Evolutionary conservation across 169 alveolate genomes (phyloP).

Genomic region (Cryptosporidium sp.): DNA sequence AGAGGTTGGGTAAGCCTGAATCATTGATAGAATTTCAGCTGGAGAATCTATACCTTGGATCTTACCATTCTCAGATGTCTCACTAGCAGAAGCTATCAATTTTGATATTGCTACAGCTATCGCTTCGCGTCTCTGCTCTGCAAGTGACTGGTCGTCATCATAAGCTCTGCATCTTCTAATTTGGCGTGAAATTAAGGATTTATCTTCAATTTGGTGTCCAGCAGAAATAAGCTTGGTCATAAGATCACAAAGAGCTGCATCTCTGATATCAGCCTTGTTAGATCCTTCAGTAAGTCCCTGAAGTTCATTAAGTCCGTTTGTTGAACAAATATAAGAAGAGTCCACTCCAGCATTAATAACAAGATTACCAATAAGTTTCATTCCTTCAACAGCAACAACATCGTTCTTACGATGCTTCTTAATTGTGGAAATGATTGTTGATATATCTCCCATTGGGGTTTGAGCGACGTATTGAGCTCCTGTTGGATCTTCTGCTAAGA

Average conservation of each 20-base stretch:
- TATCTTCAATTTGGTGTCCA: slow-evolving; percentile 22
- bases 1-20: slow-evolving; percentile 63
- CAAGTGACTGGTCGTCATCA: slow-evolving; percentile 55
- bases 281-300: slow-evolving; percentile 74
- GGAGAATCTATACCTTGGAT: slow-evolving; percentile 38
- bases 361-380: slow-evolving; percentile 55
- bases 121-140: slow-evolving; percentile 38
- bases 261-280: slow-evolving; percentile 39
- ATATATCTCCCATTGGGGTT: slow-evolving; percentile 58
- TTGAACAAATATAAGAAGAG: slow-evolving; percentile 33
- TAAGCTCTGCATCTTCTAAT: slow-evolving; percentile 65
- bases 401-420: slow-evolving; percentile 66
- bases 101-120: slow-evolving; percentile 52
- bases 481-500: slow-evolving; percentile 83
- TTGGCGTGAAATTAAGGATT: slow-evolving; percentile 45
- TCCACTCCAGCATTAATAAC: slow-evolving; percentile 65
- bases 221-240: slow-evolving; percentile 32
- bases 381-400: slow-evolving; percentile 53
- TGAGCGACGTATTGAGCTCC: slow-evolving; percentile 79
- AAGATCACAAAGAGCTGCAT: slow-evolving; percentile 44
- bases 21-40: slow-evolving; percentile 38
- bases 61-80: background rate
- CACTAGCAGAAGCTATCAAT: slow-evolving; percentile 26
- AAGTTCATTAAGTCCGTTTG: slow-evolving; percentile 44
- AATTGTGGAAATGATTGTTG: slow-evolving; percentile 19